Conservation (phyloP, 768 basidiomycete genomes). For the Boletus tomentosulus region DNA sequence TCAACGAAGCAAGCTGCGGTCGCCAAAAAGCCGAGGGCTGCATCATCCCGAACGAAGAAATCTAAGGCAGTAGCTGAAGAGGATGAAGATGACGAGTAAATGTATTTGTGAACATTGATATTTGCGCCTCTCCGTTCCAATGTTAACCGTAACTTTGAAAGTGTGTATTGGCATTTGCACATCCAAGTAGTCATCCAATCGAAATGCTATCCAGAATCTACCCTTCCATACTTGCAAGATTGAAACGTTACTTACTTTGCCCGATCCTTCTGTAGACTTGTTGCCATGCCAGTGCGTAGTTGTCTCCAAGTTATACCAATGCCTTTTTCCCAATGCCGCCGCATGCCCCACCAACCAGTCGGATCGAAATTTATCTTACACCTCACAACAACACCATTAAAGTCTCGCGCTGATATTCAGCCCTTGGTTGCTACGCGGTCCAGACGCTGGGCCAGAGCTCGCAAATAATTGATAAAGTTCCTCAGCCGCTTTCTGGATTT, state of each 20-base stretch:
- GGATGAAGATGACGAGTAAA: conserved; percentile 32
- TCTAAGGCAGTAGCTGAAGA: conserved; percentile 48
- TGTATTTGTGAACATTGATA: neutral
- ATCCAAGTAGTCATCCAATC: neutral
- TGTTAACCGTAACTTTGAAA: conserved; percentile 9
- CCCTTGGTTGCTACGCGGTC: neutral
- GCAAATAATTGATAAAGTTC: conserved; percentile 66
- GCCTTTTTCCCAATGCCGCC: neutral
- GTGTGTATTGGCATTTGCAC: neutral
- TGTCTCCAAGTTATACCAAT: neutral
- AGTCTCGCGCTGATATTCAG: conserved; percentile 11
- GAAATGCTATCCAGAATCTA: neutral
- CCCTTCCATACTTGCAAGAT: neutral
- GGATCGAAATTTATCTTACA: neutral
- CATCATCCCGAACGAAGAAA: conserved; percentile 33
- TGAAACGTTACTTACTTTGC: neutral
- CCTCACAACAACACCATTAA: conserved; percentile 1
- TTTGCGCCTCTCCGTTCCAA: neutral
- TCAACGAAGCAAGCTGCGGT: conserved; percentile 43
- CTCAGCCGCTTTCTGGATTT: conserved; percentile 58
- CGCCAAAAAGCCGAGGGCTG: conserved; percentile 36
- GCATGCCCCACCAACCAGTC: neutral
- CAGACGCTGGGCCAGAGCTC: neutral
- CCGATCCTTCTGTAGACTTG: neutral
- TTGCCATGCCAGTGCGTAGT: no score